phyloP scores from a whole-genome alignment of 1,284 basidiomycete species.

The Leucoagaricus sp. region DNA sequence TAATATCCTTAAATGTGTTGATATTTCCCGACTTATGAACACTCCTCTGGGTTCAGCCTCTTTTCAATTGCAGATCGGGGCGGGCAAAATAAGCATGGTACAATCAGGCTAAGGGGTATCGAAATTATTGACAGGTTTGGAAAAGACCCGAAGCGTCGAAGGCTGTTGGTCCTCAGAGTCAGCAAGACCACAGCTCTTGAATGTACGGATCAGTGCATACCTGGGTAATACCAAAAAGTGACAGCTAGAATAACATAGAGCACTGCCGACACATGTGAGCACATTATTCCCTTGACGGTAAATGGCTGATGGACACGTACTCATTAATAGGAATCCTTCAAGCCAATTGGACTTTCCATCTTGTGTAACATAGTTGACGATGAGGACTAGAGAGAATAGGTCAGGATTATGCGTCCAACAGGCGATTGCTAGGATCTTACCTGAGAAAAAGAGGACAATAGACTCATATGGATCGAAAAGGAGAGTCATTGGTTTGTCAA shows the following conservation, averaged over 20 bases:
- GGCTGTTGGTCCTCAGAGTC: neutral
- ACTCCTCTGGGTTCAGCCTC: too few species aligned
- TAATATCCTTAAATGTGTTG: too few species aligned
- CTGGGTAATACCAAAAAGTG: conserved; percentile 68
- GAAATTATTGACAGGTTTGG: neutral
- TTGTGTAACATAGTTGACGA: conserved; percentile 80
- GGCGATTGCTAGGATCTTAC: conserved; percentile 25
- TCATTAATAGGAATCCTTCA: conserved; percentile 74
- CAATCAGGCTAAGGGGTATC: too few species aligned
- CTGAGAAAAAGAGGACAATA: conserved; percentile 51
- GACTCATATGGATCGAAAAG: conserved; percentile 71
- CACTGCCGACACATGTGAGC: conserved; percentile 31
- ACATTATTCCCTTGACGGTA: neutral
- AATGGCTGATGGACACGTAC: conserved; percentile 33
- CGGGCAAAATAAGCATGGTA: too few species aligned
- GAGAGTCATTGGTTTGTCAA: conserved; percentile 65
- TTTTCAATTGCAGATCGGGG: too few species aligned
- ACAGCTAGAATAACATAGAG: conserved; percentile 64
- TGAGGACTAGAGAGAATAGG: conserved; percentile 51
- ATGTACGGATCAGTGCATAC: conserved; percentile 24
- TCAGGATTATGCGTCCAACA: neutral
- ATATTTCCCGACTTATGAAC: too few species aligned
- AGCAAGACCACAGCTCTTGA: neutral
- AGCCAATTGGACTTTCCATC: conserved; percentile 88
- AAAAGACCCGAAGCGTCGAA: neutral